Percentiles rank a stretch among this genome's conserved stretches.
Conservation (phyloP, 1,139 yeast species). For the Protomyces inouyei region DNA sequence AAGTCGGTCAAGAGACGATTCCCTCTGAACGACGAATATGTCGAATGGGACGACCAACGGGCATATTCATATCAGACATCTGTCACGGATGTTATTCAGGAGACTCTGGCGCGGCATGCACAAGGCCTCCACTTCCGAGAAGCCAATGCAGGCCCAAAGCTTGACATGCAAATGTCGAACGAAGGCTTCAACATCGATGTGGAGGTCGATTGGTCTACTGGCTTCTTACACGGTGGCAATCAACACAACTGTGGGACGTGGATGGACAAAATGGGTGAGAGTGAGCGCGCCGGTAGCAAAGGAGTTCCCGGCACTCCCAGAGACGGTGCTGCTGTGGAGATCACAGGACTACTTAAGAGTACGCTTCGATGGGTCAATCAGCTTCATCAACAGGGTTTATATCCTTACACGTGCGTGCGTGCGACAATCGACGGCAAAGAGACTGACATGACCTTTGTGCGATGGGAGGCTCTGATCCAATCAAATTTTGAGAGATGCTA, state of each 20-base stretch:
- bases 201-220: conserved; percentile 81
- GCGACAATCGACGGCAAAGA: conserved; percentile 58
- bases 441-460: conserved; percentile 47
- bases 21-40: conserved; percentile 80
- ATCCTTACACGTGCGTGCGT: conserved; percentile 45
- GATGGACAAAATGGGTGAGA: conserved; percentile 99
- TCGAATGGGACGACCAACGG: conserved; percentile 60
- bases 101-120: conserved; percentile 80
- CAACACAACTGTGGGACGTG: conserved; percentile 95
- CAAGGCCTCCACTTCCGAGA: conserved; percentile 81
- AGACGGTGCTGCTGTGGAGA: conserved; percentile 94
- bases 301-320: conserved; percentile 97
- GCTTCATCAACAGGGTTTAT: conserved; percentile 51
- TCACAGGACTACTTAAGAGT: conserved; percentile 82
- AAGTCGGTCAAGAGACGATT: conserved; percentile 76
- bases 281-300: conserved; percentile 69
- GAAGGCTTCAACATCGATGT: conserved; percentile 86
- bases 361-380: conserved; percentile 71
- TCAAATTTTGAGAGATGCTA: conserved; percentile 72
- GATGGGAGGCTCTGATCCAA: conserved; percentile 70
- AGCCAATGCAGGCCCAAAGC: conserved; percentile 85
- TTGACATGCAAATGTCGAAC: conserved; percentile 88
- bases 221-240: conserved; percentile 85
- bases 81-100: conserved; percentile 72
- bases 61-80: conserved; percentile 72